phyloP scores from a whole-genome alignment of 495 filamentous ascomycete genomes.

The Rusavskia elegans region DNA sequence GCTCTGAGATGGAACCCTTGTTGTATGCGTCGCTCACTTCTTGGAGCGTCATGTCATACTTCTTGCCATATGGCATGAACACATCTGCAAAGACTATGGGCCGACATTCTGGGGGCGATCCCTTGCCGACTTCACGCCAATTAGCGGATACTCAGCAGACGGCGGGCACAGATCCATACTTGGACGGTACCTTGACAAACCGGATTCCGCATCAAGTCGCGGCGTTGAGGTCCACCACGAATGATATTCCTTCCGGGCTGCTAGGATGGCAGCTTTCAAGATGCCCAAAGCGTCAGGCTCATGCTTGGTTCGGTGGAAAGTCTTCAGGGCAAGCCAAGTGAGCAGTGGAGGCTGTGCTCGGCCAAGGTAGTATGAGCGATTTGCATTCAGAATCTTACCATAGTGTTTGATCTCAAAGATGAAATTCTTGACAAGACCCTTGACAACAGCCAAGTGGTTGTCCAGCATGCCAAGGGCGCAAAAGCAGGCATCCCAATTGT shows the following conservation, averaged over 20 bases:
- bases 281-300: slow-evolving; percentile 65
- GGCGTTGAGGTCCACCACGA: slow-evolving; percentile 76
- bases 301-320: slow-evolving; percentile 74
- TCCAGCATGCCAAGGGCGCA: slow-evolving; percentile 76
- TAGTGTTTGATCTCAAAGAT: slow-evolving; percentile 97
- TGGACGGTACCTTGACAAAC: slow-evolving; percentile 81
- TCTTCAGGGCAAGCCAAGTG: slow-evolving; percentile 87
- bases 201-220: slow-evolving; percentile 55
- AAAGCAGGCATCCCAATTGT: slow-evolving; percentile 98
- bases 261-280: slow-evolving; percentile 58
- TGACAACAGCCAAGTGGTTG: slow-evolving; percentile 67
- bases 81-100: slow-evolving; percentile 76
- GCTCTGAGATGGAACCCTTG: slow-evolving; percentile 55
- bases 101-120: slow-evolving; percentile 90
- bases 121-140: slow-evolving; percentile 39
- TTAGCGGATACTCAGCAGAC: not conserved
- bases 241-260: slow-evolving; percentile 94
- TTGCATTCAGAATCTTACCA: slow-evolving; percentile 94
- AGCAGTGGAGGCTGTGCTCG: slow-evolving; percentile 93
- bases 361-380: slow-evolving; percentile 83
- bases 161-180: slow-evolving; percentile 9
- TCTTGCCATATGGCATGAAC: slow-evolving; percentile 70
- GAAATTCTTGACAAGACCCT: slow-evolving; percentile 89
- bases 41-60: slow-evolving; percentile 62
- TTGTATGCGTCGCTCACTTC: slow-evolving; percentile 85